These are phyloP conservation scores for Xerocomus cyaneibrunnescens DNA, from an alignment of 1,284 basidiomycete species.

Conservation along the genomic window DNA sequence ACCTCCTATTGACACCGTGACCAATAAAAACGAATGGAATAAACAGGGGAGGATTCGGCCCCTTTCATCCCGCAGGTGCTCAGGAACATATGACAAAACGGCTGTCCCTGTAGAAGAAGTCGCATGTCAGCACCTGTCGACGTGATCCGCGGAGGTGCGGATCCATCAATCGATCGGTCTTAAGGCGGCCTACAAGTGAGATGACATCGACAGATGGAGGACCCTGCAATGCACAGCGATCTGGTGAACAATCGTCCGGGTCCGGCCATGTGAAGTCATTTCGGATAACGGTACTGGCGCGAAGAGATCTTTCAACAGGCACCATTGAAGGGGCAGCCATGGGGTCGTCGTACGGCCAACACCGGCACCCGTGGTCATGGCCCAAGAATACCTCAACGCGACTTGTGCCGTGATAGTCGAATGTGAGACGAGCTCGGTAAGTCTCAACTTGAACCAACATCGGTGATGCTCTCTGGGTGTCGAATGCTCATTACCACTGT, in stretches of 20 bases:
- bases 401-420: no score
- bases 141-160: background rate
- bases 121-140: background rate
- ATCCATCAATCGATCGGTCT: background rate
- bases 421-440: no score
- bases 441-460: no score
- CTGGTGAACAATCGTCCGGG: background rate
- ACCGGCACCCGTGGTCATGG: background rate
- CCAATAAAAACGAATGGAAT: no score
- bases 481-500: no score
- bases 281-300: background rate
- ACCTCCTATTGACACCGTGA: no score
- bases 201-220: background rate
- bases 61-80: background rate
- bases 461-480: no score
- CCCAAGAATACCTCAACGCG: no score
- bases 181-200: background rate
- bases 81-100: background rate
- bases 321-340: background rate
- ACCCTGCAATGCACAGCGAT: background rate
- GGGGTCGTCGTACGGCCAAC: background rate
- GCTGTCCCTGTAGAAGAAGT: background rate
- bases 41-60: background rate
- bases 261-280: background rate
- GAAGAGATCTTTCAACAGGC: background rate